phyloP scores from a whole-genome alignment of 805 yeast species.

The Hanseniaspora singularis region DNA sequence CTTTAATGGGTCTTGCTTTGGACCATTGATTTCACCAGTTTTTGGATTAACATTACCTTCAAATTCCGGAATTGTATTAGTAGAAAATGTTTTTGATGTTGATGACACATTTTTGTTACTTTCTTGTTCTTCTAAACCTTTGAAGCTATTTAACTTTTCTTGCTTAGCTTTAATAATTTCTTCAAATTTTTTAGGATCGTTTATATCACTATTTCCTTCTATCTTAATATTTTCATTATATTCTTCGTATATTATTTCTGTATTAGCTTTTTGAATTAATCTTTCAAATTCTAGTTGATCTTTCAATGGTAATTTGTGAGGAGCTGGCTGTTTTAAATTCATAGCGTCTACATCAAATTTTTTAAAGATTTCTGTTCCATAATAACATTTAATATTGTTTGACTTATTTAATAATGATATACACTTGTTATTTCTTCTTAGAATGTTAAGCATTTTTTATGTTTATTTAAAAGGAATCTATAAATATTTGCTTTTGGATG shows the following conservation, averaged over 20 bases:
- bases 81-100: constrained; percentile 21
- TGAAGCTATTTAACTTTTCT: constrained; percentile 64
- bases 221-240: constrained; percentile 3
- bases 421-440: no score
- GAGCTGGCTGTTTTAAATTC: constrained; percentile 24
- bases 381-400: neutral
- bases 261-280: constrained; percentile 7
- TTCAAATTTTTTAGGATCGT: constrained; percentile 68
- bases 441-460: no score
- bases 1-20: constrained; percentile 88
- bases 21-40: constrained; percentile 95
- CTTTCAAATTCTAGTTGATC: constrained; percentile 14
- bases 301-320: constrained; percentile 24
- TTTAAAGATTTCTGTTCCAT: constrained; percentile 12
- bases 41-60: constrained; percentile 87
- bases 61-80: constrained; percentile 81
- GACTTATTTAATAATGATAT: no score
- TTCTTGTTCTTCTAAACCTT: constrained; percentile 33
- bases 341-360: constrained; percentile 7
- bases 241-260: constrained; percentile 10
- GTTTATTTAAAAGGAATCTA: no score
- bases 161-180: constrained; percentile 59
- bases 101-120: neutral
- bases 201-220: constrained; percentile 16
- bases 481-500: no score